Conservation (phyloP, 2,329 filamentous ascomycete genomes). For the Aspergillus tamarii region DNA sequence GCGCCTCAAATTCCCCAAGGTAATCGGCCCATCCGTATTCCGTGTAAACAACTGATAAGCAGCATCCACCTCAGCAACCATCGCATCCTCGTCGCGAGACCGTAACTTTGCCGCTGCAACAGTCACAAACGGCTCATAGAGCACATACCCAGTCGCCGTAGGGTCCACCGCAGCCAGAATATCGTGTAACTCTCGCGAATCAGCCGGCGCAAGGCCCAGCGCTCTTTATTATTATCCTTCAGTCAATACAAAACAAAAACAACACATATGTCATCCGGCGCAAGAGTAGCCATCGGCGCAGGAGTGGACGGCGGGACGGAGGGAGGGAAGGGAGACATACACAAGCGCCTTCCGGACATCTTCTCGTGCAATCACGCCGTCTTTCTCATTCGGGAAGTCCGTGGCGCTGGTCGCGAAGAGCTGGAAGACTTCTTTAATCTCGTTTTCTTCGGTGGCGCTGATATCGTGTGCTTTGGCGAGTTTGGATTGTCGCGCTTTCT, state of each 20-base stretch:
- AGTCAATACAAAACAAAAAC: neutral
- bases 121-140: constrained; percentile 80
- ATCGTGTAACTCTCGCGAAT: constrained; percentile 69
- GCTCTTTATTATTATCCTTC: constrained; percentile 60
- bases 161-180: constrained; percentile 84
- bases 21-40: constrained; percentile 65
- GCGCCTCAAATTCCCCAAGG: constrained; percentile 73
- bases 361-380: constrained; percentile 68
- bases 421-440: constrained; percentile 87
- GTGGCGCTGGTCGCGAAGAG: constrained; percentile 67
- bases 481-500: constrained; percentile 69
- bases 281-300: neutral
- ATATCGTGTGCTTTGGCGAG: constrained; percentile 92
- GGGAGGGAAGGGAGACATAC: constrained; percentile 51
- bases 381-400: constrained; percentile 70
- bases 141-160: constrained; percentile 73
- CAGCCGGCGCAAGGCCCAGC: constrained; percentile 72
- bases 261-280: neutral
- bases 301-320: neutral
- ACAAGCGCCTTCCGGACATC: constrained; percentile 74
- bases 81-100: constrained; percentile 54
- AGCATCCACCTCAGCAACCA: constrained; percentile 73
- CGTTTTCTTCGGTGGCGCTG: constrained; percentile 78
- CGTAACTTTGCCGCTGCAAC: constrained; percentile 87
- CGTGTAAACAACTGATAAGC: constrained; percentile 81